Base-by-base conservation (phyloP, 306 rosid species). In the Vicia villosa region DNA sequence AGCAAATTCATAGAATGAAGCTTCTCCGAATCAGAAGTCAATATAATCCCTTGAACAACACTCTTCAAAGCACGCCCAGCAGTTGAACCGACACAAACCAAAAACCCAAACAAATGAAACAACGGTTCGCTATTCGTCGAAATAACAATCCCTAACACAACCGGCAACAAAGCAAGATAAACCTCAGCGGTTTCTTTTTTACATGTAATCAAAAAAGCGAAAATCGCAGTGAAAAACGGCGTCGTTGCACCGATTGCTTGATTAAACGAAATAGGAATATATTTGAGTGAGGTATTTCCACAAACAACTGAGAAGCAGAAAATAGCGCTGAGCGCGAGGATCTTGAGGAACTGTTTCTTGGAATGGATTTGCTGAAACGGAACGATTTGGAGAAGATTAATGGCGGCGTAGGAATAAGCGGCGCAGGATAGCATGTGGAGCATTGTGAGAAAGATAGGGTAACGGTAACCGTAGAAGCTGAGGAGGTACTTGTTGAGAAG, bases 181-280 rank as follows among this genome's bases (percentile, higher is more conserved):
- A 90, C 96, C 66, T 79, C 96, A 0, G 67, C 97, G 0, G 91
- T 67, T 47, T 93, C 98, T 6, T 86, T 88, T 61, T 85, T 90
- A 26, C 97, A 90, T 3, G 92, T 93, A 17, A 93, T 88, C 0
- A 90, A 0, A 63, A 83, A 93, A 0, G 98, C 96, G 47, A 93
- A 88, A 10, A 93, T 74, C 0, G 97, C 98, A 0, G 98, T 93
- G 78, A 93, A 93, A 24, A 93, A 93, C 0, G 98, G 98, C 0
- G 97, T 91, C 0, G 98, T 93, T 1, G 98, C 98, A 10, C 98
- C 97, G 52, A 93, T 84, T 0, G 98, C 98, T 36, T 93, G 98
- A 78, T 93, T 93, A 49, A 93, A 90, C 1, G 98, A 93, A 3
- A 93, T 83, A 0, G 97, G 98, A 20, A 93, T 78, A 84, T 93